phyloP scores from a whole-genome alignment of 768 basidiomycete genomes.

The Neoboletus brunneissimus region DNA sequence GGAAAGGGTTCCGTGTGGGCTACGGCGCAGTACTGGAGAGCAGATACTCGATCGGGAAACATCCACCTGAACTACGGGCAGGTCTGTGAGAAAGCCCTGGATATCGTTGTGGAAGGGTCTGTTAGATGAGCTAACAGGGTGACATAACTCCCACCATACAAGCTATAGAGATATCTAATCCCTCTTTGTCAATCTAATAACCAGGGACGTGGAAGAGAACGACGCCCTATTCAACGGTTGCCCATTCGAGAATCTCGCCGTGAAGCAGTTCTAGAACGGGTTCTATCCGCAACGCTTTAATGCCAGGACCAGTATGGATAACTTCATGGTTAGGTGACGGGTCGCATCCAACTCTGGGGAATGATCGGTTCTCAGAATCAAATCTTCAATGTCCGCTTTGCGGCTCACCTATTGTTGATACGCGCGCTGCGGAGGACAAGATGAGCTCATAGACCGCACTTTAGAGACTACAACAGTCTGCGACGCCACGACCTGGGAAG shows the following conservation, averaged over 20 bases:
- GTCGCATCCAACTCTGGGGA: background rate
- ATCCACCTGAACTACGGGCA: constrained; percentile 40
- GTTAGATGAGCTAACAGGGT: constrained; percentile 19
- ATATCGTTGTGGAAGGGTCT: constrained; percentile 40
- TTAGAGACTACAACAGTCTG: constrained; percentile 4
- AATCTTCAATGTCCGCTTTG: constrained; percentile 23
- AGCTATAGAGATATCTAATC: constrained; percentile 13
- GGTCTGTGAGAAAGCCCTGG: constrained; percentile 42
- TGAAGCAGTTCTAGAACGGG: constrained; percentile 20
- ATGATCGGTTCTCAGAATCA: background rate
- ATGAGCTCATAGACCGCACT: constrained; percentile 1
- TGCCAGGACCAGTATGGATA: constrained; percentile 9
- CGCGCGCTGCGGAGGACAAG: constrained; percentile 5
- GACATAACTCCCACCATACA: constrained; percentile 30
- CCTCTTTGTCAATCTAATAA: constrained; percentile 25
- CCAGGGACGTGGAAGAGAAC: constrained; percentile 17
- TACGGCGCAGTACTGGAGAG: constrained; percentile 45
- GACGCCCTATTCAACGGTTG: constrained; percentile 22
- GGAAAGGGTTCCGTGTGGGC: constrained; percentile 54
- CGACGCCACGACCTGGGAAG: constrained; percentile 11
- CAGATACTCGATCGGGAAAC: constrained; percentile 65
- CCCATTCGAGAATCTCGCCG: constrained; percentile 26
- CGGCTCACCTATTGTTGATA: constrained; percentile 13
- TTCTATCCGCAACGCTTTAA: constrained; percentile 21
- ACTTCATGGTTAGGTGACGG: constrained; percentile 3